Conservation (phyloP, 2,329 filamentous ascomycete species). For the Microsporum ferrugineum region DNA sequence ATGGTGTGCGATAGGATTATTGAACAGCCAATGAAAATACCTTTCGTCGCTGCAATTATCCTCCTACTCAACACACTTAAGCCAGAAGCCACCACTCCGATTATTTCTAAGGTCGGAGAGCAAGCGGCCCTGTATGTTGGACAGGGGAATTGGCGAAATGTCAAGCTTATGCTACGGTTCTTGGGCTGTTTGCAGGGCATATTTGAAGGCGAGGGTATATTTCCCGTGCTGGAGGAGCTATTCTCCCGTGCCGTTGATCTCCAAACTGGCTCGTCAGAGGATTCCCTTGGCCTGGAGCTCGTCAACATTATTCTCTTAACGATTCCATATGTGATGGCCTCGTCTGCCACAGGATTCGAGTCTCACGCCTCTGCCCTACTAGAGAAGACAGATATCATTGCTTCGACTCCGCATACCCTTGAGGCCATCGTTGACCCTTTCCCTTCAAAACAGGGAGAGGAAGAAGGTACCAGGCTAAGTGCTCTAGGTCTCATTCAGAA, state of each 20-base stretch:
- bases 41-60: constrained; percentile 76
- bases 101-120: constrained; percentile 53
- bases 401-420: constrained; percentile 72
- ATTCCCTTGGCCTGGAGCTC: constrained; percentile 66
- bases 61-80: constrained; percentile 69
- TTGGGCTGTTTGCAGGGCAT: constrained; percentile 73
- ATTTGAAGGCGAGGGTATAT: constrained; percentile 73
- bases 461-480: constrained; percentile 53
- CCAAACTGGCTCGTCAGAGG: constrained; percentile 84
- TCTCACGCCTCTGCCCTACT: constrained; percentile 67
- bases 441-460: constrained; percentile 40
- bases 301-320: constrained; percentile 95
- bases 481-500: constrained; percentile 72
- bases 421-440: constrained; percentile 83
- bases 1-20: constrained; percentile 41
- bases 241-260: constrained; percentile 83
- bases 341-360: constrained; percentile 57
- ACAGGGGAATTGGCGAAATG: constrained; percentile 71
- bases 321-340: constrained; percentile 77
- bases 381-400: constrained; percentile 90
- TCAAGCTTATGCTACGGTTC: constrained; percentile 83
- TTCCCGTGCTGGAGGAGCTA: constrained; percentile 76
- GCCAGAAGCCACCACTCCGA: constrained; percentile 58
- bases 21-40: constrained; percentile 96
- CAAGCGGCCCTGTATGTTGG: constrained; percentile 57